Base-by-base conservation (phyloP, 345 rosid species). In the Raphanus sativus region DNA sequence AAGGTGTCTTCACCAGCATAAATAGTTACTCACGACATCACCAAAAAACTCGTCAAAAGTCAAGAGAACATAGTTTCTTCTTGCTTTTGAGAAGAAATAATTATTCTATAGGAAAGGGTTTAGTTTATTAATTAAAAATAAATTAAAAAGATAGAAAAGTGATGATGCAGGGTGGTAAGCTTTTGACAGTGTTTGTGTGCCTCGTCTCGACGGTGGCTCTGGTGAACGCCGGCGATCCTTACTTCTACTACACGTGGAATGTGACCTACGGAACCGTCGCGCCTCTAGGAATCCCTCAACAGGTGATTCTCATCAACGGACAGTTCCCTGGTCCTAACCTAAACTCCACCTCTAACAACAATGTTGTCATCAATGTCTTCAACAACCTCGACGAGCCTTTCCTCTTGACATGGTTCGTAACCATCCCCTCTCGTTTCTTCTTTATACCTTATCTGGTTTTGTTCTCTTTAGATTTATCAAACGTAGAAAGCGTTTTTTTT, bases 281-380 rank as follows among this genome's bases (percentile, higher is more conserved):
- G 29, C 98, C 98, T 3, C 77, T 91, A 12, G 93, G 96, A 1
- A 83, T 86, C 48, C 92, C 94, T 8, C 96, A 93, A 70, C 86
- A 87, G 68, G 96, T 67, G 36, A 93, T 93, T 72, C 89, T 89
- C 34, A 89, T 93, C 42, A 93, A 93, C 65, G 82, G 86, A 29
- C 83, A 88, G 69, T 93, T 91, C 75, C 98, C 97, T 0, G 94
- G 97, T 16, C 97, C 98, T 21, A 83, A 75, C 83, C 84, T 93
- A 73, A 91, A 93, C 83, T 85, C 91, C 6, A 89, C 97, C 17
- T 71, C 81, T 55, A 91, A 93, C 83, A 91, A 93, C 83, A 93
- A 93, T 36, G 21, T 93, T 1, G 81, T 89, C 62, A 24, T 93
- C 81, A 92, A 90, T 74, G 93, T 93, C 65, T 89, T 92, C 78